phyloP scores from a whole-genome alignment of 108 stramenopile species.

The Pseudonitzschia delicatissima region DNA sequence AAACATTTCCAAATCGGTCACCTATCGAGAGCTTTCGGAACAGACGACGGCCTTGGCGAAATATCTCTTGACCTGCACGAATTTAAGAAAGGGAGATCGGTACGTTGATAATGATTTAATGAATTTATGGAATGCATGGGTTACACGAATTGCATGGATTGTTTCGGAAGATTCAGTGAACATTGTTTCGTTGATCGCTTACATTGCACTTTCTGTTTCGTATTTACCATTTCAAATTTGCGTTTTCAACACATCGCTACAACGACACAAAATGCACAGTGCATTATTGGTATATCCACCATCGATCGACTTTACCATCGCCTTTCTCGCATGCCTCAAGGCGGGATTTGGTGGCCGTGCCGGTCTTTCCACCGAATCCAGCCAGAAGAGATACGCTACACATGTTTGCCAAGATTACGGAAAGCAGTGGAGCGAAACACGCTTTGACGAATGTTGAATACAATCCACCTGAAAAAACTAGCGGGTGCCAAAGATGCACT shows the following conservation, averaged over 20 bases:
- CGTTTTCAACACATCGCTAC: neutral
- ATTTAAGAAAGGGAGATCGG: slow-evolving; percentile 42
- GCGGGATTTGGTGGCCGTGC: slow-evolving; percentile 88
- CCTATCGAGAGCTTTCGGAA: slow-evolving; percentile 31
- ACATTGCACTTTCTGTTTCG: neutral
- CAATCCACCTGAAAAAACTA: slow-evolving; percentile 71
- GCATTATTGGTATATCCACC: slow-evolving; percentile 95
- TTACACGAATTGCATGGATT: no score
- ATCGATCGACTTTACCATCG: slow-evolving; percentile 91
- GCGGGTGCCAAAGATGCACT: slow-evolving; percentile 34
- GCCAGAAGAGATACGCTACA: slow-evolving; percentile 62
- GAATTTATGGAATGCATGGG: no score
- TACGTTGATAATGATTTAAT: no score
- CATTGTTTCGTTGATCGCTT: neutral
- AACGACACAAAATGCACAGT: slow-evolving; percentile 15
- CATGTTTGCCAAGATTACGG: slow-evolving; percentile 78
- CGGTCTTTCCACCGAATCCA: slow-evolving; percentile 96
- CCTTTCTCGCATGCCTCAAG: slow-evolving; percentile 95
- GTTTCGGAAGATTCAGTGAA: no score
- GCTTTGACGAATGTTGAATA: slow-evolving; percentile 89
- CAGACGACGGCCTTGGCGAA: slow-evolving; percentile 36
- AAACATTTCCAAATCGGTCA: slow-evolving; percentile 31
- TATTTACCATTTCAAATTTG: neutral
- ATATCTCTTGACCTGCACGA: slow-evolving; percentile 16
- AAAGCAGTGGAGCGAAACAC: slow-evolving; percentile 73